A percentile compares a stretch with the other conserved stretches of the same genome.
phyloP scores from a whole-genome alignment of 768 basidiomycete genomes.

The Leccinum arenicola region DNA sequence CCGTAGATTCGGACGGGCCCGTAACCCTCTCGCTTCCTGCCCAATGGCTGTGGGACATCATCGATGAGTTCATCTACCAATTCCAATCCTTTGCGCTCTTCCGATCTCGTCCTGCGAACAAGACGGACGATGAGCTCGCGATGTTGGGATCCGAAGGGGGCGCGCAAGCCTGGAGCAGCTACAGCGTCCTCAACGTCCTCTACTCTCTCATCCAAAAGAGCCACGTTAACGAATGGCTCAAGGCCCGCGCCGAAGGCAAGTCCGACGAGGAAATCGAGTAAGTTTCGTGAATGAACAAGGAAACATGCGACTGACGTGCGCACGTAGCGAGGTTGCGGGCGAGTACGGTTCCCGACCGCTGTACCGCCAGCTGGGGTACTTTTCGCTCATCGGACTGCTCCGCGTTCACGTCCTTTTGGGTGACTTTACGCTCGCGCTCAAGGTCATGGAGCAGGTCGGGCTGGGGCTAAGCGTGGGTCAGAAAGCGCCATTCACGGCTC shows the following conservation, averaged over 20 bases:
- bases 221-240: constrained; percentile 89
- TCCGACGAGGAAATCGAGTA: constrained; percentile 81
- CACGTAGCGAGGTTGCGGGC: constrained; percentile 71
- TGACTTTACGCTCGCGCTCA: constrained; percentile 91
- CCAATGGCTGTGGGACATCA: constrained; percentile 98
- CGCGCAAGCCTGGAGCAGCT: constrained; percentile 92
- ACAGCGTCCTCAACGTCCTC: constrained; percentile 96
- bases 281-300: constrained; percentile 26
- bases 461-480: constrained; percentile 88
- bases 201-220: constrained; percentile 99
- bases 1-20: constrained; percentile 83
- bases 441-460: constrained; percentile 93
- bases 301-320: constrained; percentile 4
- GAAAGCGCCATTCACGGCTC: constrained; percentile 90
- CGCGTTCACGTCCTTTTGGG: constrained; percentile 97
- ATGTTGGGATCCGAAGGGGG: constrained; percentile 78
- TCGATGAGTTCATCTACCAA: constrained; percentile 98
- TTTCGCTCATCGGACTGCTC: constrained; percentile 91
- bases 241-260: constrained; percentile 78
- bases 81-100: constrained; percentile 96
- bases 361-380: constrained; percentile 95
- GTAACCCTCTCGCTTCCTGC: constrained; percentile 92
- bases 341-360: constrained; percentile 89
- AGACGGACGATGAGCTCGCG: constrained; percentile 85
- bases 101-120: constrained; percentile 79